These are phyloP conservation scores for Polytrichum formosum DNA, from an alignment of 225 moss, liverwort and hornwort genomes.

Conservation along the genomic window DNA sequence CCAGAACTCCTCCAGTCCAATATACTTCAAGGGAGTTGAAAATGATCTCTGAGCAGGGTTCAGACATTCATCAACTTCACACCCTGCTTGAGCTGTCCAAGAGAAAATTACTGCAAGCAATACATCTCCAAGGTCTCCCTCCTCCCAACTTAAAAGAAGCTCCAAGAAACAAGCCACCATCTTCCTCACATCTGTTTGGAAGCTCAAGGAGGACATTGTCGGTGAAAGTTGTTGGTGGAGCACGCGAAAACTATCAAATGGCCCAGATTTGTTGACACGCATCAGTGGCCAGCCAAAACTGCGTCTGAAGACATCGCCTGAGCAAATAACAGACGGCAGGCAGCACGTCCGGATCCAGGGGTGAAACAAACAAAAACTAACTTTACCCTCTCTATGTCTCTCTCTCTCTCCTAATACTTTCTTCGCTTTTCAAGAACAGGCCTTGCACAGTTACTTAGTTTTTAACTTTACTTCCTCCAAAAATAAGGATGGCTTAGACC, in stretches of 20 bases:
- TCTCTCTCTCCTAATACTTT: constrained; percentile 24
- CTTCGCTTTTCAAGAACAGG: constrained; percentile 31
- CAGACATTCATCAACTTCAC: constrained; percentile 12
- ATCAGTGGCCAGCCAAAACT: constrained; percentile 67
- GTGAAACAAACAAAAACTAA: constrained; percentile 54
- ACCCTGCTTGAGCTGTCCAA: constrained; percentile 18
- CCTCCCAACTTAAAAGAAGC: not conserved
- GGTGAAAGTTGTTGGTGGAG: constrained; percentile 20
- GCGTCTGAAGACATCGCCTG: constrained; percentile 67
- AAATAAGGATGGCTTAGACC: constrained; percentile 21
- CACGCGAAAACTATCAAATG: constrained; percentile 21
- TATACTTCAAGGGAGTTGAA: constrained; percentile 10
- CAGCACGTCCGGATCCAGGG: constrained; percentile 57
- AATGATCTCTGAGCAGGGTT: constrained; percentile 3
- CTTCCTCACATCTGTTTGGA: constrained; percentile 11
- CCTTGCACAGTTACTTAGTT: constrained; percentile 32
- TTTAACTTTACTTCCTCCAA: constrained; percentile 28
- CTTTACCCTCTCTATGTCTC: constrained; percentile 5
- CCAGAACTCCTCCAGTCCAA: constrained; percentile 2
- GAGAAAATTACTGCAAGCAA: constrained; percentile 6
- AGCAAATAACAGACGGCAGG: constrained; percentile 61
- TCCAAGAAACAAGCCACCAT: constrained; percentile 9
- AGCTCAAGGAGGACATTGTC: constrained; percentile 4
- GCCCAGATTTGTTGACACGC: constrained; percentile 30
- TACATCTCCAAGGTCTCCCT: constrained; percentile 10